Conservation (phyloP, 352 stramenopile species). For the Halophytophthora polymorphica region DNA sequence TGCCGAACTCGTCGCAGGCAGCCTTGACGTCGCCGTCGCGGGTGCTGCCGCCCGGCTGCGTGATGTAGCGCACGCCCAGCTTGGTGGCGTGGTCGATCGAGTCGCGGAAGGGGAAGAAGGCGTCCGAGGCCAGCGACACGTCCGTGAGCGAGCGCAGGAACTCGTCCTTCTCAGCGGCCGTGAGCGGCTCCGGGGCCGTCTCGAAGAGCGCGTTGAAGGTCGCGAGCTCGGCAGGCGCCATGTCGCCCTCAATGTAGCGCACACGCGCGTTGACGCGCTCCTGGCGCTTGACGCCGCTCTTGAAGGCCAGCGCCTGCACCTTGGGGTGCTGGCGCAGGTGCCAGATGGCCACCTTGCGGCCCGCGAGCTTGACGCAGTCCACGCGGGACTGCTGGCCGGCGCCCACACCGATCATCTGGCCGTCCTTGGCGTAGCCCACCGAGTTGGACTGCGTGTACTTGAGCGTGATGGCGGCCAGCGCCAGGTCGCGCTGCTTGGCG, state of each 20-base stretch:
- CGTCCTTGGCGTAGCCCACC: constrained; percentile 98
- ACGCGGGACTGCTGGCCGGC: constrained; percentile 98
- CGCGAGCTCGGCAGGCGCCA: constrained; percentile 93
- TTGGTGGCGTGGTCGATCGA: constrained; percentile 97
- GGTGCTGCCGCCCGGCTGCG: constrained; percentile 91
- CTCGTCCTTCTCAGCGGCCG: constrained; percentile 91
- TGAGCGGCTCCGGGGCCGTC: constrained; percentile 91
- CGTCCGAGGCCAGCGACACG: constrained; percentile 97
- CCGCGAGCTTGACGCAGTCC: constrained; percentile 99
- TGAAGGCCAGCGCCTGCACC: constrained; percentile 95
- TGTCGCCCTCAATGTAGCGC: constrained; percentile 99
- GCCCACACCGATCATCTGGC: constrained; percentile 99
- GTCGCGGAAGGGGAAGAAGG: constrained; percentile 99
- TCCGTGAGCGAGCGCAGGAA: constrained; percentile 90
- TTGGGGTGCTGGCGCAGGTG: constrained; percentile 98
- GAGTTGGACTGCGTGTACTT: constrained; percentile 99
- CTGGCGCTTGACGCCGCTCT: constrained; percentile 97
- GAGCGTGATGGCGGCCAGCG: constrained; percentile 98
- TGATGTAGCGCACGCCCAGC: constrained; percentile 97
- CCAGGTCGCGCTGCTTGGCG: constrained; percentile 95
- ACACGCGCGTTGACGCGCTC: constrained; percentile 99
- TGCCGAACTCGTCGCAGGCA: constrained; percentile 97
- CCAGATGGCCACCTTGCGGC: constrained; percentile 97
- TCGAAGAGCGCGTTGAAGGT: constrained; percentile 97
- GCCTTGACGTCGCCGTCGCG: constrained; percentile 90